Evolutionary conservation across 1,284 basidiomycete genomes (phyloP).

Genomic region (Trametes pubescens): DNA sequence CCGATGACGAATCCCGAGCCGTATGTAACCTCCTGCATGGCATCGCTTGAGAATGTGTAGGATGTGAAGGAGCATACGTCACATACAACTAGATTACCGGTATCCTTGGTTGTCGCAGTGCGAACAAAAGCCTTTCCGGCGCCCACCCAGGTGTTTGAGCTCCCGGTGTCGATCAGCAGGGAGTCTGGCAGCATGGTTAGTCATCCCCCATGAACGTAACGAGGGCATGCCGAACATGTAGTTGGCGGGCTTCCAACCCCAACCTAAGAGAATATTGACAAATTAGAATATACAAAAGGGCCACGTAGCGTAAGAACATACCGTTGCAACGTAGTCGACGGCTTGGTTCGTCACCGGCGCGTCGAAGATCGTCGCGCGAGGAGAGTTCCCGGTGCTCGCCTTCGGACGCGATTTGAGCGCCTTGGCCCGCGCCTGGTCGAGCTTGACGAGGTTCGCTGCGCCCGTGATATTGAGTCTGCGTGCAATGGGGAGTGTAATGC

Average conservation of each 20-base stretch:
- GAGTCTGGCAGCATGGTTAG: slow-evolving; percentile 20
- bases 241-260: slow-evolving; percentile 40
- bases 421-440: slow-evolving; percentile 37
- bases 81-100: slow-evolving; percentile 49
- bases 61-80: neutral
- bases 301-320: slow-evolving; percentile 10
- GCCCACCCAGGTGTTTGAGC: slow-evolving; percentile 59
- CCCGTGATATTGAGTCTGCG: slow-evolving; percentile 36
- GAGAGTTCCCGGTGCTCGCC: slow-evolving; percentile 4
- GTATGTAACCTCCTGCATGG: slow-evolving; percentile 29
- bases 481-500: slow-evolving; percentile 34
- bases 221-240: slow-evolving; percentile 30
- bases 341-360: slow-evolving; percentile 34
- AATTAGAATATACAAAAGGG: neutral
- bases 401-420: slow-evolving; percentile 23
- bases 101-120: slow-evolving; percentile 50
- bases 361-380: slow-evolving; percentile 20
- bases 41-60: neutral
- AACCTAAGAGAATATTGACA: slow-evolving; percentile 24
- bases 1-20: slow-evolving; percentile 60
- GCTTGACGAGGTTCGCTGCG: slow-evolving; percentile 28
- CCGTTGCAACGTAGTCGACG: slow-evolving; percentile 37
- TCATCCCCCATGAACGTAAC: neutral
- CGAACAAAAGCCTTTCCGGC: slow-evolving; percentile 48
- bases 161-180: slow-evolving; percentile 42